Evolutionary conservation across 257 asterid species (phyloP).

Genomic region (Solanum chiquidenum): DNA sequence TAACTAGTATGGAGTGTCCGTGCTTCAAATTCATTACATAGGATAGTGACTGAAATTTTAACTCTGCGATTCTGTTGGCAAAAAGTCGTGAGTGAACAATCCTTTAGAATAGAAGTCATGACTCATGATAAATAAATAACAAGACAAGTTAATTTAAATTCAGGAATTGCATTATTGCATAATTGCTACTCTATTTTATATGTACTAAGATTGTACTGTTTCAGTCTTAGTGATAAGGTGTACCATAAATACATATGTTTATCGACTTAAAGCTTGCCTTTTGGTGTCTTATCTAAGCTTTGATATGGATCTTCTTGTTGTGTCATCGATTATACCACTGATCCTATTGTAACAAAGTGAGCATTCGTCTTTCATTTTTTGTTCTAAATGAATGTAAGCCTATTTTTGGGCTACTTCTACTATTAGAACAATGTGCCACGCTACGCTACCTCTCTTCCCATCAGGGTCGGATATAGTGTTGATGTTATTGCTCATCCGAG

Average conservation of each 20-base stretch:
- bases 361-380: not conserved
- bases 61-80: not conserved
- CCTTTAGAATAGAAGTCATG: not conserved
- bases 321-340: not conserved
- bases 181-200: not conserved
- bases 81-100: not conserved
- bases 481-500: not conserved
- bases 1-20: not conserved
- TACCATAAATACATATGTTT: not conserved
- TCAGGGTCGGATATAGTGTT: not conserved
- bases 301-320: not conserved
- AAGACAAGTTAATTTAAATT: not conserved
- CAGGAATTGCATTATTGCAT: not conserved
- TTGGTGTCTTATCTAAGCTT: not conserved
- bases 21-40: not conserved
- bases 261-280: not conserved
- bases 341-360: not conserved
- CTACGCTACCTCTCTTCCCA: not conserved
- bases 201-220: not conserved
- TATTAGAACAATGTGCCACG: not conserved
- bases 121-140: not conserved
- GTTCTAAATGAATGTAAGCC: not conserved
- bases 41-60: not conserved
- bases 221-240: not conserved
- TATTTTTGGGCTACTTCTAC: not conserved